Evolutionary conservation across 2,329 filamentous ascomycete species (phyloP), one percentile per base, ranked within the genome.

Genomic region (Aspergillus sp.): DNA sequence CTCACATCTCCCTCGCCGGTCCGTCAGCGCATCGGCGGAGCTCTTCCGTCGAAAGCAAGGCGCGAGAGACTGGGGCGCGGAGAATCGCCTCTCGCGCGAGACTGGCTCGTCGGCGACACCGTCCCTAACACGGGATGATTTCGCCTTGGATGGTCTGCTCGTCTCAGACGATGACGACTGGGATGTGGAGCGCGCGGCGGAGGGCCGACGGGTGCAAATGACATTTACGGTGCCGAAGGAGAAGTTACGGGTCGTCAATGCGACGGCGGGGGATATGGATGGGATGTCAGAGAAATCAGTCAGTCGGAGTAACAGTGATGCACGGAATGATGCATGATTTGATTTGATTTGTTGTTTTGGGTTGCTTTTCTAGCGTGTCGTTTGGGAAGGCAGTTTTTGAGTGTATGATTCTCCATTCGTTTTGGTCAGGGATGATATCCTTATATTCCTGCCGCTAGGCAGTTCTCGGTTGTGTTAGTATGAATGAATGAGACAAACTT

Each of bases 151-250:
- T 4, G 63, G 61, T 0, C 55, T 63, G 1, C 55, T 62, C n/a
- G 63, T 62, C 16, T 52, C 61, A 3, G 62, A 58, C 3, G 63
- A 66, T 14, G 65, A 68, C 24, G 87, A 90, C 50, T 89, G 88
- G 88, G 88, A 91, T 61, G 83, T 92, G 36, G 88, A 92, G 67
- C 78, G 81, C 50, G 87, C 88, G 2, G 82, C 87, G 1, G 85
- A 90, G 72, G 82, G 82, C 53, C 75, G 87, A 19, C 77, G 89
- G 8, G 88, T 92, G 55, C 88, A 92, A 70, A 82, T 90, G 65
- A 94, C 95, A 83, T 97, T 96, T 71, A 96, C 93, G 0, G 90
- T 96, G 54, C 93, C 94, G 2, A 90, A 87, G 69, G 88, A 93
- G 70, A 84, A 85, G 61, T 73, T 97, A 57, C 78, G 93, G 22